A percentile compares a stretch with the other conserved stretches of the same genome.
These are phyloP conservation scores for Coniferiporia weirii DNA, from an alignment of 1,284 basidiomycete species.

Conservation along the genomic window DNA sequence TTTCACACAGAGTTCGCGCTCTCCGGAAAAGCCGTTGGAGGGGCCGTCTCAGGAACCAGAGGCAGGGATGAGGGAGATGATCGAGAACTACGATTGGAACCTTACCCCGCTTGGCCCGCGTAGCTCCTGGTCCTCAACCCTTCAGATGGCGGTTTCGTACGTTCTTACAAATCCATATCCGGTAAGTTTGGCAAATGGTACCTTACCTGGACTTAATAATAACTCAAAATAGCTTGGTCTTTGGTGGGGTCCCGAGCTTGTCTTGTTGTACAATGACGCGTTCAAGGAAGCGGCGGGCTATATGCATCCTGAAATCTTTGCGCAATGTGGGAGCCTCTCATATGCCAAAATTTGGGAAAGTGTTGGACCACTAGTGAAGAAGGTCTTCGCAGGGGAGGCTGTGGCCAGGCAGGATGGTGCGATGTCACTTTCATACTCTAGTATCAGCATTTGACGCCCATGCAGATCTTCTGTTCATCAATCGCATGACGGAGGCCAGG, in stretches of 20 bases:
- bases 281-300: slow-evolving; percentile 18
- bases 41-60: background rate
- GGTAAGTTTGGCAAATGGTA: slow-evolving; percentile 7
- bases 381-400: slow-evolving; percentile 16
- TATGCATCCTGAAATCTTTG: slow-evolving; percentile 21
- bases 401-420: slow-evolving; percentile 18
- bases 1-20: slow-evolving; percentile 7
- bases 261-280: slow-evolving; percentile 20
- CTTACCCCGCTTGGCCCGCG: slow-evolving; percentile 19
- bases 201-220: background rate
- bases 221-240: slow-evolving; percentile 14
- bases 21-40: slow-evolving; percentile 9
- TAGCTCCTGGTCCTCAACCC: slow-evolving; percentile 8
- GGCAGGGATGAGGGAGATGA: slow-evolving; percentile 17
- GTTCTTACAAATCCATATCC: slow-evolving; percentile 18
- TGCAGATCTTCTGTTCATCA: slow-evolving; percentile 21
- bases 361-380: slow-evolving; percentile 13
- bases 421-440: background rate
- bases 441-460: background rate
- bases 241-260: slow-evolving; percentile 20
- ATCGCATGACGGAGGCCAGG: slow-evolving; percentile 19
- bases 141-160: slow-evolving; percentile 13
- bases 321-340: slow-evolving; percentile 16
- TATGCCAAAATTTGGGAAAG: slow-evolving; percentile 21
- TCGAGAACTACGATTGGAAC: slow-evolving; percentile 18